Evolutionary conservation across 2,329 filamentous ascomycete species (phyloP).

Genomic region (Alternaria incomplexa): DNA sequence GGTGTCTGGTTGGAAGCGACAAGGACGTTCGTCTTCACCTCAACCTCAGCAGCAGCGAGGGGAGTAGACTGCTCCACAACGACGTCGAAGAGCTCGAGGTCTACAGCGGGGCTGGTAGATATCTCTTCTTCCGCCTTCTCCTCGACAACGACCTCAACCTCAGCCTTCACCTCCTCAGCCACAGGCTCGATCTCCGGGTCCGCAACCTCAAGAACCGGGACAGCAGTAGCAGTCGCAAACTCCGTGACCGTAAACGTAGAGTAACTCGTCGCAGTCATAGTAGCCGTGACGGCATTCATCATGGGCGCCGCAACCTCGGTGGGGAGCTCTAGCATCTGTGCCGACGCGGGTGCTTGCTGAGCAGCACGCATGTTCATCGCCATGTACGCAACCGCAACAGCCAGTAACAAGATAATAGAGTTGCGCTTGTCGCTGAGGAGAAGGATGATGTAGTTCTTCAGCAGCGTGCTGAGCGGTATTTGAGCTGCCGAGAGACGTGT

Average conservation of each 20-base stretch:
- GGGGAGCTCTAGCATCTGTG: neutral
- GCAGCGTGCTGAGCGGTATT: slow-evolving; percentile 58
- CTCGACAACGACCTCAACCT: neutral
- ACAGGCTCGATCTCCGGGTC: neutral
- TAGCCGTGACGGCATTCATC: slow-evolving; percentile 26
- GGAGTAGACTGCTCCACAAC: neutral
- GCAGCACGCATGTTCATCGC: slow-evolving; percentile 30
- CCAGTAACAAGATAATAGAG: slow-evolving; percentile 56
- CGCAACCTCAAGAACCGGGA: neutral
- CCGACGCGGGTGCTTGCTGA: slow-evolving; percentile 6
- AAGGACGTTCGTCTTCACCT: neutral
- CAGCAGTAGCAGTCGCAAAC: slow-evolving; percentile 11
- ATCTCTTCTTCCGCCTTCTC: neutral
- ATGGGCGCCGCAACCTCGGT: slow-evolving; percentile 1
- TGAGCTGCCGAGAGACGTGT: slow-evolving; percentile 39
- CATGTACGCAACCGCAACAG: slow-evolving; percentile 52
- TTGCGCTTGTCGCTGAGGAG: slow-evolving; percentile 62
- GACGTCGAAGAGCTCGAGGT: neutral
- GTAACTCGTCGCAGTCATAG: slow-evolving; percentile 32
- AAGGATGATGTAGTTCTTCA: slow-evolving; percentile 61
- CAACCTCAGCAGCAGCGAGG: neutral
- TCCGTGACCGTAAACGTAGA: slow-evolving; percentile 38
- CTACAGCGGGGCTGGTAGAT: neutral
- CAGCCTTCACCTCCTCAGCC: neutral
- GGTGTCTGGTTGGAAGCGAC: neutral